Evolutionary conservation across 129 eudicot genomes (phyloP).

Genomic region (Silybum marianum): DNA sequence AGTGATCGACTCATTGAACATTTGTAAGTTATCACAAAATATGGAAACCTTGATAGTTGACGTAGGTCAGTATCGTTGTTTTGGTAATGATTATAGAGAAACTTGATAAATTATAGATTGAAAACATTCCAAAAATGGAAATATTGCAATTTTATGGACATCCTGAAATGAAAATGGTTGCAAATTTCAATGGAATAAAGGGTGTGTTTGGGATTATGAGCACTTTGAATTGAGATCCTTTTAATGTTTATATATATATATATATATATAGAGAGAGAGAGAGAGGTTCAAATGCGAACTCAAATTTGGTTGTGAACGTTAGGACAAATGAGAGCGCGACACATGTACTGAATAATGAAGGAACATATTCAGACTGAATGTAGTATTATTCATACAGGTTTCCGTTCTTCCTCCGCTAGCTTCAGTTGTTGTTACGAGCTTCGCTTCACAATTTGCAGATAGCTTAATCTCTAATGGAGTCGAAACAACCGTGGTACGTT

Average conservation of each 20-base stretch:
- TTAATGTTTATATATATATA: not conserved
- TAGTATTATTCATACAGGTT: conserved; percentile 46
- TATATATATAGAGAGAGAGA: too few species aligned
- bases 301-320: too few species aligned
- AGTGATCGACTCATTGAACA: too few species aligned
- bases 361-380: too few species aligned
- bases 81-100: not conserved
- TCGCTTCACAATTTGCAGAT: conserved; percentile 93
- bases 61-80: too few species aligned
- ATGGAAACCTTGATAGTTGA: not conserved
- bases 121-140: not conserved
- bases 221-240: conserved; percentile 3
- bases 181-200: not conserved
- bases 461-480: conserved; percentile 76
- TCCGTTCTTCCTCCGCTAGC: conserved; percentile 96
- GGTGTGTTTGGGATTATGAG: not conserved
- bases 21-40: too few species aligned
- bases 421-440: conserved; percentile 75
- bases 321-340: too few species aligned
- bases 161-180: not conserved
- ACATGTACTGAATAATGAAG: too few species aligned
- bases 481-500: conserved; percentile 76
- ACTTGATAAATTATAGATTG: not conserved
- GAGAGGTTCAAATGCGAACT: too few species aligned
- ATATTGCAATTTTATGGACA: not conserved